Base-by-base conservation (phyloP, 2,329 filamentous ascomycete genomes). In the Fusarium armeniacum region DNA sequence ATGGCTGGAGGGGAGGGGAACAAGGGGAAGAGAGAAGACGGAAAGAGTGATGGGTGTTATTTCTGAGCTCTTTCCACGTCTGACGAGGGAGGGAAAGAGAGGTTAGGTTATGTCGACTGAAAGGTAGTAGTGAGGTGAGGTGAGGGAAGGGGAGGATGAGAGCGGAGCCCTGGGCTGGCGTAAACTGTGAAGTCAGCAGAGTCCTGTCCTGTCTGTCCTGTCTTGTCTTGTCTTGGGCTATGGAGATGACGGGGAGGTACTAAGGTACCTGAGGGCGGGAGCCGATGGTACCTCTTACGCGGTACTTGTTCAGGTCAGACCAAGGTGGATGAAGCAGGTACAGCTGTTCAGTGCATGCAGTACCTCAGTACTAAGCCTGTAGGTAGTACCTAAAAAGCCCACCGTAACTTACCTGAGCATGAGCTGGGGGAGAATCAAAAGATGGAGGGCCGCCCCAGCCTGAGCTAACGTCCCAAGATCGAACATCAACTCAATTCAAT, bases 31-130 rank as follows among this genome's bases (percentile, higher is more conserved):
- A 60, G 57, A 53, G 62, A 56, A 55, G 58, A 57, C 59, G 64
- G 66, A 70, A 74, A 61, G 58, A 71, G 71, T 63, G 74, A 67
- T 72, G 61, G 69, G 69, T 73, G 74, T 59, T 72, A 58, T 71
- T 73, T 72, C 64, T 73, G 74, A 72, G 72, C 70, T 73, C 75
- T 73, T 74, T 72, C 71, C 71, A 72, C 58, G 73, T 74, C 70
- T 76, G 74, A 71, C 63, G 68, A 73, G 69, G 70, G 69, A 69
- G 70, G 63, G 62, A 68, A 60, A 58, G 62, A 56, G 56, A 67
- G 67, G 51, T 38, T 43, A 43, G 59, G 49, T 44, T 56, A 72
- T 65, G 64, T 63, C 46, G 45, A 62, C 57, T 63, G 59, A 66
- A 40, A 51, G 67, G 68, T 61, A 40, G 60, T 49, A 57, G 56